Base-by-base conservation (phyloP, 202 grass and related monocot genomes). In the Sporobolus alterniflorus region DNA sequence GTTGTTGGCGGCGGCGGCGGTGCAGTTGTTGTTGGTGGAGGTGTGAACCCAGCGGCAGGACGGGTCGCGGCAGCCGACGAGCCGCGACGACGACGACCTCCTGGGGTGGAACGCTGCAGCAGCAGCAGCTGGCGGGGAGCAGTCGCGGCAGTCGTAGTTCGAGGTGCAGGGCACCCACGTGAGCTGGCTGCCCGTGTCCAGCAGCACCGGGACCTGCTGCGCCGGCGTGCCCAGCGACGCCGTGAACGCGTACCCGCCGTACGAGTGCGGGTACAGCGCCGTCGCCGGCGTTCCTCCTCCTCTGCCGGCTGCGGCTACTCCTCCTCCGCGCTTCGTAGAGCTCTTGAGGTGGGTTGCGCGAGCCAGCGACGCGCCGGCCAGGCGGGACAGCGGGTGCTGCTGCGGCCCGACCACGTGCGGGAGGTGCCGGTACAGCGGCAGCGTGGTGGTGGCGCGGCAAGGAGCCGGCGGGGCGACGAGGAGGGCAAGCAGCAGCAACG, bases 161-260 rank as follows among this genome's bases (percentile, higher is more conserved):
- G 77, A 36, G 21, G 92, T 95, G 92, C 92, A 98, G 12, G 95
- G 92, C 7, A 98, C 44, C 92, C 90, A 98, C 5, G 78, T 84
- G 71, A 98, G 86, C 30, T 93, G 92, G 84, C 90, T 90, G 43
- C 88, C 92, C 25, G 95, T 93, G 87, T 98, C 95, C 24, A 98
- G 91, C 21, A 98, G 92, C 25, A 98, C 81, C 0, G 90, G 75
- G 21, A 98, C 77, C 43, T 69, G 33, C 39, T 82, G 92, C 22
- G 90, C 87, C 61, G 92, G 92, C 62, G 90, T 89, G 74, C 95
- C 95, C 51, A 98, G 79, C 11, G 82, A 81, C 29, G 93, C 71
- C 25, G 82, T 73, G 86, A 95, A 88, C 4, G 92, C 94, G 90
- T 98, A 98, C 9, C 92, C 95, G 26, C 95, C 95, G 76, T 95